Evolutionary conservation across 2,329 filamentous ascomycete genomes (phyloP).

Genomic region (Trichoderma afroharzianum): DNA sequence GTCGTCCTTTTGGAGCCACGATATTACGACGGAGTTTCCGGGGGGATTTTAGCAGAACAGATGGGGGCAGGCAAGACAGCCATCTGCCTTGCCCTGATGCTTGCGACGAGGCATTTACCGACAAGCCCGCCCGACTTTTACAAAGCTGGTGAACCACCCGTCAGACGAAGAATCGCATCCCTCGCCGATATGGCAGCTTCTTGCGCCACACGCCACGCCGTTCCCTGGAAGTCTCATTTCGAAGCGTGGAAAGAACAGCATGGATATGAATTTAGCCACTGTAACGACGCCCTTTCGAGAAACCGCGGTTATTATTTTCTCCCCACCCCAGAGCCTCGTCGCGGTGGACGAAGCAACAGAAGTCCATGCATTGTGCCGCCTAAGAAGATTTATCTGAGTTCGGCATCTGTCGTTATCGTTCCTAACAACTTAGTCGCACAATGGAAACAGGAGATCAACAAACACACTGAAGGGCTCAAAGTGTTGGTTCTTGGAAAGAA

Average conservation of each 20-base stretch:
- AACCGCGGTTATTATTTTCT: constrained; percentile 59
- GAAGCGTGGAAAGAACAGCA: constrained; percentile 42
- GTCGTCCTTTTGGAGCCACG: constrained; percentile 61
- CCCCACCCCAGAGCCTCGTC: constrained; percentile 38
- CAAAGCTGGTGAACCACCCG: constrained; percentile 38
- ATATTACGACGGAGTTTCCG: constrained; percentile 69
- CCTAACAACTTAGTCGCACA: constrained; percentile 81
- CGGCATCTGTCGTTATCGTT: constrained; percentile 72
- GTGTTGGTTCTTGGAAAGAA: constrained; percentile 60
- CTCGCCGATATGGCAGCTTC: constrained; percentile 75
- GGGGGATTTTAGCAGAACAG: constrained; percentile 76
- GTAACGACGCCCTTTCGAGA: constrained; percentile 52
- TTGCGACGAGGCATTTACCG: constrained; percentile 69
- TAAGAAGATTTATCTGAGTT: constrained; percentile 59
- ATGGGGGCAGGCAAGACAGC: constrained; percentile 86
- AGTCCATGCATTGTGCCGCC: constrained; percentile 29
- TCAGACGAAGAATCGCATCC: constrained; percentile 51
- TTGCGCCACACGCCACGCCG: constrained; percentile 59
- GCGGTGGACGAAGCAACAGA: constrained; percentile 22
- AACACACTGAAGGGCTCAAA: constrained; percentile 67
- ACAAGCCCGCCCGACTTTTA: constrained; percentile 63
- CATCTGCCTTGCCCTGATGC: constrained; percentile 73
- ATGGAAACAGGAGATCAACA: constrained; percentile 76
- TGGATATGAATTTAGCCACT: constrained; percentile 51
- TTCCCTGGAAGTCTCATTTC: constrained; percentile 69